Evolutionary conservation across 306 rosid species (phyloP), one percentile per base, ranked within the genome.

Genomic region (Prunus dulcis): DNA sequence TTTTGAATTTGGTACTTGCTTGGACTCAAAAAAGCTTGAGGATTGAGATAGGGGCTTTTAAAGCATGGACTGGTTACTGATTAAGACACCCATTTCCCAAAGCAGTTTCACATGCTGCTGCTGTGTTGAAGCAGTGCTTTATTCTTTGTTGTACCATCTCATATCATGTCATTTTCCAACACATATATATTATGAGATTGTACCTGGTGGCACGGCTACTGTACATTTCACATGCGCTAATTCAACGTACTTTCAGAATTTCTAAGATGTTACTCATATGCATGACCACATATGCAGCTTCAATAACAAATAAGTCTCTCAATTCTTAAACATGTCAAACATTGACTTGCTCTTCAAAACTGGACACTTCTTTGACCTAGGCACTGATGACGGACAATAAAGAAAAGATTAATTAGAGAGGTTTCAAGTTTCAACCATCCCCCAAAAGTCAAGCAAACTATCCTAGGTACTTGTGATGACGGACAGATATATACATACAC

Each of bases 1-100:
- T 30, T 5, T 20, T 57, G 18, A 19, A 30, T 10, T 20, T 12
- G 23, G 2, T 41, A 52, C 20, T 52, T 20, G 15, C 72, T 32
- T 67, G 9, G 32, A 32, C 51, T 22, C 67, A 56, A 1, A 65
- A 75, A 66, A 6, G 27, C 25, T 23, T 18, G 30, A 41, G 11
- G n/a, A 19, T 1, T 51, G 56, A 51, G 56, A 38, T 38, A 38
- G 43, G 41, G 64, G 64, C 64, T 14, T 73, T 10, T 25, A 53
- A 47, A 70, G 65, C 17, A 43, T 71, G n/a, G 19, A 5, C 13
- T 1, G 2, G n/a, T 11, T 60, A 17, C 32, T 75, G 88, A 89
- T 67, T 19, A 38, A 58, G 89, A 83, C 85, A 62, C 60, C 69
- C 76, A 56, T 74, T 72, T 51, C 49, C 34, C 28, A 25, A 11